Evolutionary conservation across 179 eudicot genomes (phyloP).

Genomic region (Monotropa hypopitys): DNA sequence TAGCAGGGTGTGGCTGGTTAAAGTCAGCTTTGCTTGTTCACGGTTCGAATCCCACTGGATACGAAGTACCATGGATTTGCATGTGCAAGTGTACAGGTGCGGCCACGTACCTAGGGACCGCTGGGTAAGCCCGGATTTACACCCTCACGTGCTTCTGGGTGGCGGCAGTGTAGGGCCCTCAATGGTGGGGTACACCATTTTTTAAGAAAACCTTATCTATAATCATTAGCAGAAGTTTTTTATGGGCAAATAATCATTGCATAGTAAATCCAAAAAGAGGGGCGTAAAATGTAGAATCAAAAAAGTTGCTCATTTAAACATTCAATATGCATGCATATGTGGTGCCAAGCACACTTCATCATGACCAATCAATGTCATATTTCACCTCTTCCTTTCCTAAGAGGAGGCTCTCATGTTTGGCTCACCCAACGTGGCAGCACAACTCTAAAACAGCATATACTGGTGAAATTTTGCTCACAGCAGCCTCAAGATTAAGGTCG

Average conservation of each 20-base stretch:
- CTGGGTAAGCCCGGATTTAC: too few relatives aligned
- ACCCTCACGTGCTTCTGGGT: too few relatives aligned
- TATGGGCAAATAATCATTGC: background rate
- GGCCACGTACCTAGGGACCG: too few relatives aligned
- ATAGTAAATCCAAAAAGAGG: background rate
- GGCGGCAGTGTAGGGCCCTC: too few relatives aligned
- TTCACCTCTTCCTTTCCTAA: background rate
- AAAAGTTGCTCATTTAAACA: background rate
- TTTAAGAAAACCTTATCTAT: too few relatives aligned
- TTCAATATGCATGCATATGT: background rate
- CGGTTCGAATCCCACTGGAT: too few relatives aligned
- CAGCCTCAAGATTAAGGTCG: background rate
- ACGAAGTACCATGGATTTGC: too few relatives aligned
- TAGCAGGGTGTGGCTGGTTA: too few relatives aligned
- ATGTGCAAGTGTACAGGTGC: too few relatives aligned
- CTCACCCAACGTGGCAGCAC: background rate
- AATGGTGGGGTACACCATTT: too few relatives aligned
- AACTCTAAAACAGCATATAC: background rate
- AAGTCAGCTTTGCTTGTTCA: too few relatives aligned
- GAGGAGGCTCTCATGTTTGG: constrained; percentile 2
- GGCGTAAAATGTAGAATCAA: background rate
- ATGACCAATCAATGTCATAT: background rate
- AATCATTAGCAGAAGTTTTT: background rate
- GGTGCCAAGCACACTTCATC: background rate
- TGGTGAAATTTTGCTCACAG: background rate